These are phyloP conservation scores for Phoma sp. DNA, from an alignment of 2,329 filamentous ascomycete genomes.

Conservation along the genomic window DNA sequence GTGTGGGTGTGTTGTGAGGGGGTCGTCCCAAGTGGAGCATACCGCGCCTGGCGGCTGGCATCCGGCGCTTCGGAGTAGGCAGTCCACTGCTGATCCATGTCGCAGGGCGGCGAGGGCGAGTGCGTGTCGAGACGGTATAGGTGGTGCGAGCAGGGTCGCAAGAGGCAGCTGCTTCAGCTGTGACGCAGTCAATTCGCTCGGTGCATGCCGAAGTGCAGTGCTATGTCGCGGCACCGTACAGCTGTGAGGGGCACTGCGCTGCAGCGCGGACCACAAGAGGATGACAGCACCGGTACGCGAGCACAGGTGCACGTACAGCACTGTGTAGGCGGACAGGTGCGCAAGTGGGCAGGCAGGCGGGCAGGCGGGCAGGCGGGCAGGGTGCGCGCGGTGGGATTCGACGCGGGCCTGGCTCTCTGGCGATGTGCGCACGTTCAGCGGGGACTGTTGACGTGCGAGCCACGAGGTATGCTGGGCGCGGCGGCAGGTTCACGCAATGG, in stretches of 20 bases:
- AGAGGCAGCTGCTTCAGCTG: constrained; percentile 44
- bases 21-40: constrained; percentile 45
- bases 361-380: background rate
- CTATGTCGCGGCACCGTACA: constrained; percentile 12
- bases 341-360: constrained; percentile 15
- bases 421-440: constrained; percentile 21
- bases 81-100: constrained; percentile 50
- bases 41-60: constrained; percentile 45
- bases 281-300: constrained; percentile 9
- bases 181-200: constrained; percentile 40
- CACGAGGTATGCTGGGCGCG: constrained; percentile 18
- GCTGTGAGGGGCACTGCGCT: constrained; percentile 17
- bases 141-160: constrained; percentile 25
- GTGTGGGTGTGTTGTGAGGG: constrained; percentile 42
- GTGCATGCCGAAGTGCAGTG: constrained; percentile 41
- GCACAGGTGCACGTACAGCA: constrained; percentile 12
- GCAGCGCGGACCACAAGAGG: constrained; percentile 15
- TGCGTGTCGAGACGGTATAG: constrained; percentile 14
- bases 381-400: constrained; percentile 23
- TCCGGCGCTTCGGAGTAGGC: constrained; percentile 44
- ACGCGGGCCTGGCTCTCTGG: constrained; percentile 17
- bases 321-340: constrained; percentile 18
- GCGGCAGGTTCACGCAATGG: constrained; percentile 19
- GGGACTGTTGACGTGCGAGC: constrained; percentile 23
- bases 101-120: constrained; percentile 5